These are phyloP conservation scores for Moricandia arvensis DNA, from an alignment of 345 rosid genomes.

Conservation along the genomic window DNA sequence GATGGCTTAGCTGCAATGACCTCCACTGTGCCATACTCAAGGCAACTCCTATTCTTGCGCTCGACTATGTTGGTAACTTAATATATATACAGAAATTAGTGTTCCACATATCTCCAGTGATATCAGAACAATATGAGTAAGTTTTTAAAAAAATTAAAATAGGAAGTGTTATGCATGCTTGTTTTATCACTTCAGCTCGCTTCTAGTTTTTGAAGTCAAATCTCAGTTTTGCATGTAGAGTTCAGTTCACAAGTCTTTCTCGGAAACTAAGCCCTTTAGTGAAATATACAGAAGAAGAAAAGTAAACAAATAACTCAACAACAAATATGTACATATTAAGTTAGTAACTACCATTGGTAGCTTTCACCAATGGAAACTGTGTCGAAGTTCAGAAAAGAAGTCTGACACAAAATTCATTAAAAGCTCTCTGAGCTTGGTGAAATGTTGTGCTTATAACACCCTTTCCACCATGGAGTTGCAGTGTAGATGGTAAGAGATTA, in stretches of 20 bases:
- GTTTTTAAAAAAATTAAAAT: no score
- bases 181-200: background rate
- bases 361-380: constrained; percentile 14
- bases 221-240: background rate
- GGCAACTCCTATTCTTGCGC: background rate
- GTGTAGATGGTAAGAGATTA: background rate
- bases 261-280: background rate
- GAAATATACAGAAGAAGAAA: background rate
- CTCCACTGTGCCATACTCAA: background rate
- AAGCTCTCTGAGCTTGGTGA: constrained; percentile 3
- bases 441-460: background rate
- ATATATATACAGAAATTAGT: background rate
- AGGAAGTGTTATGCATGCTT: no score
- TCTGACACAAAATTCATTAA: background rate
- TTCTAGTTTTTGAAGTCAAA: background rate
- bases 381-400: background rate
- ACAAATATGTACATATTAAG: background rate
- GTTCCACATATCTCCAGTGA: background rate
- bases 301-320: background rate
- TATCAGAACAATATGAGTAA: background rate
- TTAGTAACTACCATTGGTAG: background rate
- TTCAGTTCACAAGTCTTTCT: background rate
- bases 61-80: background rate
- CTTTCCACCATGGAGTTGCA: background rate
- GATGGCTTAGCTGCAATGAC: background rate